Evolutionary conservation across 2,329 filamentous ascomycete genomes (phyloP), one percentile per base, ranked within the genome.

Genomic region (Pseudogymnoascus sp.): DNA sequence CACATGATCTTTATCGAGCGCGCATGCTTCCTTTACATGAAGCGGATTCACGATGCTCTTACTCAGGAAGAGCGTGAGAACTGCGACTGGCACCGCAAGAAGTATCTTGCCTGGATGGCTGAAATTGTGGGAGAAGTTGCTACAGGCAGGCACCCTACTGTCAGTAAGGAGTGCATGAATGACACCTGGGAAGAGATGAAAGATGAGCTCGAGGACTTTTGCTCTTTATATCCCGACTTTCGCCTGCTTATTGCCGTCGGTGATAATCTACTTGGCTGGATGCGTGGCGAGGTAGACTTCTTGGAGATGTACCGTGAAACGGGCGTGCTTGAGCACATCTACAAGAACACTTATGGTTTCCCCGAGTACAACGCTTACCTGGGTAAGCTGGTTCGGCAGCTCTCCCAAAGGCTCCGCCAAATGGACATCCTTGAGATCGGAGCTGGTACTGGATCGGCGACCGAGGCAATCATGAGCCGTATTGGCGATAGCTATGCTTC

Each of bases 321-420:
- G 23, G 59, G 61, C 33, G 19, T 67, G 19, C 36, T 67, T 2
- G 26, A 63, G 11, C 28, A 53, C 5, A 42, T 62, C 15, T 67
- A 66, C 47, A 26, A 60, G 19, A 84, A 87, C 69, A 85, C 79
- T 64, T 75, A 91, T 2, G 88, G 91, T 1, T 87, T 87, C 71
- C 85, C 89, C 7, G 92, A 96, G 77, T 96, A 96, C 74, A 96
- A 96, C 73, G 86, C 87, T 60, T 81, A 97, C 35, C 85, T 97
- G 28, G 84, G 87, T 7, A 85, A 90, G 65, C 89, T 90, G 0
- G 88, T 96, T n/a, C n/a, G 76, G 63, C 70, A 76, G 62, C 71
- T 71, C 17, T 73, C 75, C 0, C 65, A 62, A 1, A 66, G 15
- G 4, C 17, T 17, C 13, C 47, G 15, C 7, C 15, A 17, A 83